Evolutionary conservation across 129 eudicot species (phyloP).

Genomic region (Scalesia atractyloides): DNA sequence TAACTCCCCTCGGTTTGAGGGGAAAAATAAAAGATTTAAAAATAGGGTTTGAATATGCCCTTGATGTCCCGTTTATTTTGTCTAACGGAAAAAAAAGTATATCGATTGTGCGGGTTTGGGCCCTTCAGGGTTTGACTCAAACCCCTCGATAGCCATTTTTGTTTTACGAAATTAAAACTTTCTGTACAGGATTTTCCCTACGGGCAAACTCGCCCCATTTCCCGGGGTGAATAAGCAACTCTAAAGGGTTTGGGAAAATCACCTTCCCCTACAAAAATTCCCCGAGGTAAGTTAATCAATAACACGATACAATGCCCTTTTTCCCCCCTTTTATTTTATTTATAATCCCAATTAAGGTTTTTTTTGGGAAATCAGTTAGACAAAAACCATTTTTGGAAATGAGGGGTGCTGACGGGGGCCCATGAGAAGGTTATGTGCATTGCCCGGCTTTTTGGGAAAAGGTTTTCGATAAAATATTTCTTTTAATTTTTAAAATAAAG

Average conservation of each 20-base stretch:
- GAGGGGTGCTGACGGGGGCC: constrained; percentile 99
- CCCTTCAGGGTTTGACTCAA: constrained; percentile 78
- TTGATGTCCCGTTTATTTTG: constrained; percentile 98
- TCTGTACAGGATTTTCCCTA: constrained; percentile 73
- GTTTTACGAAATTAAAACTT: not conserved
- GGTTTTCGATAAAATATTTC: constrained; percentile 5
- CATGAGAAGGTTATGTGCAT: constrained; percentile 96
- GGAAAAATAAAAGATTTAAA: too few species aligned
- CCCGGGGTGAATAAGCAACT: constrained; percentile 91
- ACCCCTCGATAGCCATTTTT: constrained; percentile 20
- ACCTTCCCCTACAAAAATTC: constrained; percentile 85
- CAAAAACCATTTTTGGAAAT: constrained; percentile 92
- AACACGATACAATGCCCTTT: not conserved
- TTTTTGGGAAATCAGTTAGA: constrained; percentile 63
- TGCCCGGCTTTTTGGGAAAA: constrained; percentile 99
- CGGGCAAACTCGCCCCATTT: constrained; percentile 80
- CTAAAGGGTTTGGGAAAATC: constrained; percentile 97
- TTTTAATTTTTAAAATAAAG: not conserved
- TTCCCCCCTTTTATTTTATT: not conserved
- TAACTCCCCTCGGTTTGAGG: too few species aligned
- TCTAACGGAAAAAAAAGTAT: constrained; percentile 78
- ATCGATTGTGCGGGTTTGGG: constrained; percentile 84
- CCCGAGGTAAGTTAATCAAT: constrained; percentile 65
- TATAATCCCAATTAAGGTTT: not conserved
- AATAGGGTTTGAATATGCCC: constrained; percentile 97